A percentile compares a stretch with the other conserved stretches of the same genome.
These are phyloP conservation scores for Xylariales sp. DNA, from an alignment of 2,329 filamentous ascomycete species.

Conservation along the genomic window DNA sequence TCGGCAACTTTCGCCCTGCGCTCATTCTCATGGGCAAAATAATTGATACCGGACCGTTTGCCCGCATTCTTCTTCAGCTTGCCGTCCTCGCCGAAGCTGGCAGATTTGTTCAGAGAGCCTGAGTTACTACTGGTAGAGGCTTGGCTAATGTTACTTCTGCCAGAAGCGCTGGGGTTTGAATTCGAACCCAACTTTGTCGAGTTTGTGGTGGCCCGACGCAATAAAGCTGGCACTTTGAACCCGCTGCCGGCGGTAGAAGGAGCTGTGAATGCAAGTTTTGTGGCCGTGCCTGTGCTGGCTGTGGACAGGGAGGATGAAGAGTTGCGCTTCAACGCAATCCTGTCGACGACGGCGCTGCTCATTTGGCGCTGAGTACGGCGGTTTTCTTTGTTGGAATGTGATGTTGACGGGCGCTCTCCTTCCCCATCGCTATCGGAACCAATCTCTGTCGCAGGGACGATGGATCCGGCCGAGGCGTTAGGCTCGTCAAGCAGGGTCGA, in stretches of 20 bases:
- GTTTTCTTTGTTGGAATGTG: conserved; percentile 63
- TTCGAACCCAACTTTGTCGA: conserved; percentile 57
- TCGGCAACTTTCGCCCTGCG: conserved; percentile 65
- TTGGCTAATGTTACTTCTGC: conserved; percentile 16
- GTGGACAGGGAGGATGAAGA: conserved; percentile 46
- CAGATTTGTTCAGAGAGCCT: conserved; percentile 25
- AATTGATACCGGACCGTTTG: conserved; percentile 70
- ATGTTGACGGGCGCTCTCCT: conserved; percentile 48
- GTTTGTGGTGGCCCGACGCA: conserved; percentile 79
- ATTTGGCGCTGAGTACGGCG: conserved; percentile 45
- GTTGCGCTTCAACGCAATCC: conserved; percentile 74
- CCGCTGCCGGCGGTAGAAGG: conserved; percentile 54
- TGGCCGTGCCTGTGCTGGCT: conserved; percentile 22
- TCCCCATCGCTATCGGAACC: conserved; percentile 65
- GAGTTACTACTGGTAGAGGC: conserved; percentile 20
- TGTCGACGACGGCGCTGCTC: conserved; percentile 71
- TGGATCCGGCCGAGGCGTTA: conserved; percentile 58
- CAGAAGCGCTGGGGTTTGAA: conserved; percentile 38
- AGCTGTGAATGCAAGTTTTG: conserved; percentile 68
- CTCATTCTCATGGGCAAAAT: conserved; percentile 70
- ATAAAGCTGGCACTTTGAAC: conserved; percentile 77
- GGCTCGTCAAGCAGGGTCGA: conserved; percentile 84
- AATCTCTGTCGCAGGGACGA: conserved; percentile 61
- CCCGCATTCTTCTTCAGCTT: conserved; percentile 71
- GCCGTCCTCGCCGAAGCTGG: conserved; percentile 59